phyloP scores from a whole-genome alignment of 768 basidiomycete genomes.

The Russula ochroleuca region DNA sequence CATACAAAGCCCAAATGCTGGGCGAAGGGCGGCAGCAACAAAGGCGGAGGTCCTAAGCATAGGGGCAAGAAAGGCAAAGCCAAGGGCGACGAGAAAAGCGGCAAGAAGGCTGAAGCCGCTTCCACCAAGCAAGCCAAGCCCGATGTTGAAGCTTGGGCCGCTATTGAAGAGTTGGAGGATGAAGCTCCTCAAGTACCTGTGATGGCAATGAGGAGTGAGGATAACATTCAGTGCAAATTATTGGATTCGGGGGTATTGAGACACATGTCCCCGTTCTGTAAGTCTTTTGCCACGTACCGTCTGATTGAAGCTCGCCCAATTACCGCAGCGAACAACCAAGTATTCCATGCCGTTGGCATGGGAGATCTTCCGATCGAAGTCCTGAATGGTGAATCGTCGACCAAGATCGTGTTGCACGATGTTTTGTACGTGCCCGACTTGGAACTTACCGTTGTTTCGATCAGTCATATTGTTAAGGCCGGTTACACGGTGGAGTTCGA shows the following conservation, averaged over 20 bases:
- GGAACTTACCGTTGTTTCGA: conserved; percentile 23
- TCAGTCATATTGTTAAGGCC: conserved; percentile 8
- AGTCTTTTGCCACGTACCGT: conserved; percentile 20
- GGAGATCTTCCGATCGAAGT: conserved; percentile 24
- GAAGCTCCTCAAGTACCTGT: not conserved
- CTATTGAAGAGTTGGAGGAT: too few relatives aligned
- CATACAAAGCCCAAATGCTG: not conserved
- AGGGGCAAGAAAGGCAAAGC: not conserved
- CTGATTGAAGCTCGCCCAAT: conserved; percentile 18
- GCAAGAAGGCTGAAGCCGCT: not conserved
- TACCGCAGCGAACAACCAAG: conserved; percentile 21
- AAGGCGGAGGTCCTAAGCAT: not conserved
- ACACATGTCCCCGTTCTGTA: conserved; percentile 25
- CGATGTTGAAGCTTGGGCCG: too few relatives aligned
- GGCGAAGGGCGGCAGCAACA: not conserved
- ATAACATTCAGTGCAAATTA: not conserved
- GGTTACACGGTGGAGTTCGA: not conserved
- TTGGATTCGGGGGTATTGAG: conserved; percentile 26
- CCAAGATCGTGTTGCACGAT: conserved; percentile 13
- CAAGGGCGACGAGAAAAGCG: not conserved
- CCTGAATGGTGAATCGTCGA: not conserved
- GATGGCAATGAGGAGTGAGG: too few relatives aligned
- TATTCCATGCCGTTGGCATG: conserved; percentile 26
- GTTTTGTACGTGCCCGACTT: conserved; percentile 23
- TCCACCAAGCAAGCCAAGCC: too few relatives aligned